Percentiles rank a stretch among this genome's conserved stretches.
Evolutionary conservation across 1,284 basidiomycete genomes (phyloP).

Genomic region (Microbotryum violaceum): DNA sequence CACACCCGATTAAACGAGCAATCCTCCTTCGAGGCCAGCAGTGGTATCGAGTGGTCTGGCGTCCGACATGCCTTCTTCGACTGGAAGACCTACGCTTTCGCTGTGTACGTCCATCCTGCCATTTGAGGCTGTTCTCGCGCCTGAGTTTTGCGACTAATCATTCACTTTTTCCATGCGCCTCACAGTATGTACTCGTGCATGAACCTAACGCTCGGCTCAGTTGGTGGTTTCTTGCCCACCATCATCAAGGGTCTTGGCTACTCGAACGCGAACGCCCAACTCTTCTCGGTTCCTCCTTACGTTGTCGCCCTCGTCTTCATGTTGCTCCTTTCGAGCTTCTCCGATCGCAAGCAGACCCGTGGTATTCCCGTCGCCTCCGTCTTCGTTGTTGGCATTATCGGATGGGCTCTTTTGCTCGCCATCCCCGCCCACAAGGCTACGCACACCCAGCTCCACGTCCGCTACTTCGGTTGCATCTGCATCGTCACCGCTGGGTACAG

Average conservation of each 20-base stretch:
- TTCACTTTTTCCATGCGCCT: neutral
- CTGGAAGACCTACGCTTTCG: constrained; percentile 44
- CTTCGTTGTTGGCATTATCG: constrained; percentile 43
- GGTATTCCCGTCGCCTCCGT: constrained; percentile 47
- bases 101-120: constrained; percentile 26
- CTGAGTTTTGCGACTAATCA: constrained; percentile 58
- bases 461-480: constrained; percentile 44
- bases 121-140: constrained; percentile 46
- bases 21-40: constrained; percentile 51
- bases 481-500: constrained; percentile 43
- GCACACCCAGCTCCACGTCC: constrained; percentile 35
- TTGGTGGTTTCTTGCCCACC: constrained; percentile 56
- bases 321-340: constrained; percentile 55
- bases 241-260: constrained; percentile 53
- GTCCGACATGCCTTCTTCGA: constrained; percentile 58
- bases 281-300: constrained; percentile 65
- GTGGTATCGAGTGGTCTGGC: constrained; percentile 43
- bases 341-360: constrained; percentile 64
- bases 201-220: constrained; percentile 68
- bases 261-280: constrained; percentile 48
- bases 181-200: constrained; percentile 55
- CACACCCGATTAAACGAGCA: constrained; percentile 65
- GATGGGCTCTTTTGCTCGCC: constrained; percentile 43
- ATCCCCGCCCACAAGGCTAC: constrained; percentile 37
- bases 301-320: constrained; percentile 43